Conservation (phyloP, 805 yeast species). For the Alloascoidea hylecoeti region DNA sequence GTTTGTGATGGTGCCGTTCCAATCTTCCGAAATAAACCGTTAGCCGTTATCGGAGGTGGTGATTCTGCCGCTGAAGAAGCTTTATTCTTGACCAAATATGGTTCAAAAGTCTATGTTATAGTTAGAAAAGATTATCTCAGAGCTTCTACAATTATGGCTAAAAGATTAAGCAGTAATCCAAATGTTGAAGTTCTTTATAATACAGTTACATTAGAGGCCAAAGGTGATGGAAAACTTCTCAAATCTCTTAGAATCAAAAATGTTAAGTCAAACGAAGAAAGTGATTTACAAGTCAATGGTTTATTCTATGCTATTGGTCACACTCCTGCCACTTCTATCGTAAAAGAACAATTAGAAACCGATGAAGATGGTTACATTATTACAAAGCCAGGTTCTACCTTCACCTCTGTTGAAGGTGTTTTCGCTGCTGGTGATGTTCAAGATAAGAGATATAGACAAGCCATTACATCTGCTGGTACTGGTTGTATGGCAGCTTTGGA, state of each 20-base stretch:
- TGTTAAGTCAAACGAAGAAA: constrained; percentile 53
- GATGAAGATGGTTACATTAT: constrained; percentile 82
- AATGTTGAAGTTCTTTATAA: constrained; percentile 87
- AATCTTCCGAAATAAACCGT: constrained; percentile 92
- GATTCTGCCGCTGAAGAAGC: constrained; percentile 99
- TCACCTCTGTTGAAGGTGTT: constrained; percentile 79
- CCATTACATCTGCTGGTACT: constrained; percentile 98
- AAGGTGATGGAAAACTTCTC: constrained; percentile 86
- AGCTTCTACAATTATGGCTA: constrained; percentile 96
- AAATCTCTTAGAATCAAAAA: constrained; percentile 50
- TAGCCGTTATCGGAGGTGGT: constrained; percentile 98
- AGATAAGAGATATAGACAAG: constrained; percentile 95
- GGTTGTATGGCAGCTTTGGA: constrained; percentile 99
- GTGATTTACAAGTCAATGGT: constrained; percentile 72
- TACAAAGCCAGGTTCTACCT: constrained; percentile 82
- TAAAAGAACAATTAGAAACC: constrained; percentile 62
- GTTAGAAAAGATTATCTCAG: constrained; percentile 92
- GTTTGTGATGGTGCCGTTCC: constrained; percentile 99
- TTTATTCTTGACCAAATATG: constrained; percentile 89
- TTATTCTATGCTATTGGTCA: constrained; percentile 98
- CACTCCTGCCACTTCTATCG: constrained; percentile 82
- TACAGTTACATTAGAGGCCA: constrained; percentile 74
- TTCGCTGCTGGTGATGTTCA: constrained; percentile 99
- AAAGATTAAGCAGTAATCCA: constrained; percentile 70
- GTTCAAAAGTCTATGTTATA: constrained; percentile 84